These are phyloP conservation scores for Phlyctochytrium arcticum DNA, from an alignment of 192 early-diverging fungal genomes.

Conservation along the genomic window DNA sequence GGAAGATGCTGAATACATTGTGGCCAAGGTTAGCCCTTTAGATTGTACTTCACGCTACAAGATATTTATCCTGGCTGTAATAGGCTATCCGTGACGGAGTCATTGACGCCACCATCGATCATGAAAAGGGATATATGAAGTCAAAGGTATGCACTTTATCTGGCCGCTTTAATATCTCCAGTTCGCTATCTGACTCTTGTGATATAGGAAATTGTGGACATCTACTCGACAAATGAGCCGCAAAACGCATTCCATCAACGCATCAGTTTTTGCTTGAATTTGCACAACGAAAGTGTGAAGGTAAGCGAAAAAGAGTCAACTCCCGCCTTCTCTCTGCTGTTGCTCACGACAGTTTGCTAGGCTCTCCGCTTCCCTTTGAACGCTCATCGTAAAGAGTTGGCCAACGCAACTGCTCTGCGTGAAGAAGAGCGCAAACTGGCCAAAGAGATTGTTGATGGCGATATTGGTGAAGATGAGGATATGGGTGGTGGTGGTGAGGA, in stretches of 20 bases:
- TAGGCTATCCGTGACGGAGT: slow-evolving; percentile 95
- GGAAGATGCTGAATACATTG: slow-evolving; percentile 98
- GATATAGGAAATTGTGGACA: slow-evolving; percentile 75
- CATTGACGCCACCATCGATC: slow-evolving; percentile 95
- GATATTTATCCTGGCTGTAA: slow-evolving; percentile 15
- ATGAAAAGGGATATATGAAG: slow-evolving; percentile 89
- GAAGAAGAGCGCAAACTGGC: slow-evolving; percentile 91
- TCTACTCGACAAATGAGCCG: slow-evolving; percentile 97
- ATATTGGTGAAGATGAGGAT: slow-evolving; percentile 82
- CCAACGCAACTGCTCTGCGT: slow-evolving; percentile 66
- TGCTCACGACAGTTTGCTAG: slow-evolving; percentile 25
- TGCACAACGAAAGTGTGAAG: slow-evolving; percentile 97
- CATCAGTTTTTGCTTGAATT: slow-evolving; percentile 89
- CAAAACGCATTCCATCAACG: slow-evolving; percentile 92
- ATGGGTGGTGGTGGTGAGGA: slow-evolving; percentile 7
- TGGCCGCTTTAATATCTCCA: neutral
- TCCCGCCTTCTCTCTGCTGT: too few relatives aligned
- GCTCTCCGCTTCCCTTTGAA: slow-evolving; percentile 95
- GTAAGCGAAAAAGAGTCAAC: too few relatives aligned
- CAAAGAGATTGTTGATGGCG: slow-evolving; percentile 87
- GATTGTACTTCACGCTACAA: neutral
- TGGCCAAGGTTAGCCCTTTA: slow-evolving; percentile 64
- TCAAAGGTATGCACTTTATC: slow-evolving; percentile 54
- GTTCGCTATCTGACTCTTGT: neutral
- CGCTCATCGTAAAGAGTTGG: slow-evolving; percentile 81